Evolutionary conservation across 2,329 filamentous ascomycete genomes (phyloP), one percentile per base, ranked within the genome.

Genomic region (Dothideomycetes sp.): DNA sequence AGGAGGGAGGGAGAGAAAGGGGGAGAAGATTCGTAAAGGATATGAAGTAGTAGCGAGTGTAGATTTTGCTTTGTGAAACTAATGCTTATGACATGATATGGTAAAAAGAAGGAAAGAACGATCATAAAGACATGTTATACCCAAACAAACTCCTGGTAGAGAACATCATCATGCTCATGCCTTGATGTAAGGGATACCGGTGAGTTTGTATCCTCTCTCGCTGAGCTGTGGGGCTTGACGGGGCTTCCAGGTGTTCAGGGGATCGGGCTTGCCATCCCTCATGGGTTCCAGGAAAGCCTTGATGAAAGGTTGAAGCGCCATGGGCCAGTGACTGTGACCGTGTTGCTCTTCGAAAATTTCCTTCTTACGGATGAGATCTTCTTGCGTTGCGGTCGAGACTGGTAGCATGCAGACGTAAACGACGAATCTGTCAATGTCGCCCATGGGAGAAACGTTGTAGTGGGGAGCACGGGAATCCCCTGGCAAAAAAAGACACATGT

Each of bases 141-240:
- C n/a, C n/a, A n/a, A n/a, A n/a, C n/a, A n/a, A n/a, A n/a, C n/a
- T n/a, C n/a, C n/a, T n/a, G n/a, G n/a, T n/a, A 24, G 23, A 24
- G 23, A 24, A 12, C 23, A 7, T 12, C 12, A 7, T n/a, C 5
- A 18, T 17, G 19, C 19, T 23, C 12, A 22, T 23, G 35, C 35
- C 27, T 38, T 42, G 25, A 45, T 37, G 28, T 42, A 45, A 12
- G 65, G 64, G 43, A 69, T 67, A 3, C 66, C 66, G 4, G 65
- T 69, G 27, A 69, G 48, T 45, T 60, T 65, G 47, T 61, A 65
- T 1, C 58, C 62, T 19, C 62, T 47, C 51, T 66, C 64, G 40
- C 51, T 53, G 13, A 69, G 46, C 23, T 53, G 42, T 1, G 60
- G 56, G 31, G 64, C 59, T 28, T 63, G 56, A 2, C 63, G 47